Evolutionary conservation across 257 asterid genomes (phyloP).

Genomic region (Jaltomata sinuosa): DNA sequence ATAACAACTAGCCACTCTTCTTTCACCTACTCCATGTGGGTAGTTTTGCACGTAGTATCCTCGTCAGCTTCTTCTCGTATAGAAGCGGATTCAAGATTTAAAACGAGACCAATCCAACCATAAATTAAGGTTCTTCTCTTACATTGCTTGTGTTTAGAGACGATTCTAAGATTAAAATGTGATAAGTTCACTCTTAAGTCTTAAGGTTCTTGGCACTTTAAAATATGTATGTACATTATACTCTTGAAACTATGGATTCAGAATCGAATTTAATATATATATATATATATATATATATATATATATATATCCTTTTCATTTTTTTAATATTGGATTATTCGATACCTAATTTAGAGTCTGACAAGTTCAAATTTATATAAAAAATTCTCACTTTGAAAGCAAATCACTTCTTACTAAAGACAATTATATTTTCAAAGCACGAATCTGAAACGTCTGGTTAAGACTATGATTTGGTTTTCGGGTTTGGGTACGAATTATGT

Average conservation of each 20-base stretch:
- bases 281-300: too few relatives aligned
- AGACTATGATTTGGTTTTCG: neutral
- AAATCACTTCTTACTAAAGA: neutral
- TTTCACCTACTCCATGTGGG: slow-evolving; percentile 39
- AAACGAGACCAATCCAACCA: neutral
- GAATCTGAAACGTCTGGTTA: neutral
- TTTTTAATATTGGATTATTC: neutral
- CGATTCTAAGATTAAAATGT: neutral
- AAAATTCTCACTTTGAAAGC: neutral
- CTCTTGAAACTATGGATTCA: neutral
- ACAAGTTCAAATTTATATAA: neutral
- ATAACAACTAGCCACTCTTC: slow-evolving; percentile 3
- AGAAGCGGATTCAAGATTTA: neutral
- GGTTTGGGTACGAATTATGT: neutral
- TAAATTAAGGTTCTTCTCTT: neutral
- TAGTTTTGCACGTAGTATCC: neutral
- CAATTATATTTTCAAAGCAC: neutral
- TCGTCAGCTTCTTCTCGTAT: neutral
- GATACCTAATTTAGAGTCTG: neutral
- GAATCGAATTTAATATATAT: neutral
- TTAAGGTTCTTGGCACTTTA: too few relatives aligned
- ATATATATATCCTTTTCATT: too few relatives aligned
- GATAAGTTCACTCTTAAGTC: neutral
- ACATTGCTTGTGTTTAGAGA: rapidly evolving
- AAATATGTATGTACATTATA: neutral